Evolutionary conservation across 2,329 filamentous ascomycete genomes (phyloP).

Genomic region (Monilinia aucupariae): DNA sequence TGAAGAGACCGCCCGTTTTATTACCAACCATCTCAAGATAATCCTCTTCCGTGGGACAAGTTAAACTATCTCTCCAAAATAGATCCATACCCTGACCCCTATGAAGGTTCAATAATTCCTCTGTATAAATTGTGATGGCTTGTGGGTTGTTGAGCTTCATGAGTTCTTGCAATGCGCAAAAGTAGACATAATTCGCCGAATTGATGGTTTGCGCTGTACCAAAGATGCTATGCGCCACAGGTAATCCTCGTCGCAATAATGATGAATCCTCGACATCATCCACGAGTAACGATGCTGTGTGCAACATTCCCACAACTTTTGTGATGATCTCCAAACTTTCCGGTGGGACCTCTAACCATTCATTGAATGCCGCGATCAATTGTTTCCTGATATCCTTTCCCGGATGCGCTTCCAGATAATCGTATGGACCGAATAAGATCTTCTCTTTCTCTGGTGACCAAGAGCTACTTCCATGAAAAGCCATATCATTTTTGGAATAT

Average conservation of each 20-base stretch:
- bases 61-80: constrained; percentile 81
- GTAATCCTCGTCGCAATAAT: constrained; percentile 68
- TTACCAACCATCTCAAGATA: constrained; percentile 93
- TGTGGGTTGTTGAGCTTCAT: constrained; percentile 63
- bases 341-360: constrained; percentile 68
- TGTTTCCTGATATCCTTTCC: constrained; percentile 81
- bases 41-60: constrained; percentile 78
- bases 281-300: constrained; percentile 76
- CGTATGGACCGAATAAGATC: constrained; percentile 70
- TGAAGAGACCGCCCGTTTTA: constrained; percentile 84
- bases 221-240: constrained; percentile 79
- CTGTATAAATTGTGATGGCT: constrained; percentile 66
- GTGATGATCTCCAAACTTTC: constrained; percentile 69
- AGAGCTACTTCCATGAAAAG: constrained; percentile 31
- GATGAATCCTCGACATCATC: constrained; percentile 87
- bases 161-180: constrained; percentile 70
- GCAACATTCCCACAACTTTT: constrained; percentile 75
- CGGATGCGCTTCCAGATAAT: constrained; percentile 72
- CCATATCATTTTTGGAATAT: constrained; percentile 31
- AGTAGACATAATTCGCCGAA: constrained; percentile 85
- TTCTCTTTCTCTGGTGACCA: constrained; percentile 74
- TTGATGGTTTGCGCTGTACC: constrained; percentile 87
- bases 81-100: constrained; percentile 87
- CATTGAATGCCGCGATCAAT: constrained; percentile 75
- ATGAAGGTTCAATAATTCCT: constrained; percentile 80